These are phyloP conservation scores for Metschnikowia proteae DNA, from an alignment of 805 yeast genomes.

Conservation along the genomic window DNA sequence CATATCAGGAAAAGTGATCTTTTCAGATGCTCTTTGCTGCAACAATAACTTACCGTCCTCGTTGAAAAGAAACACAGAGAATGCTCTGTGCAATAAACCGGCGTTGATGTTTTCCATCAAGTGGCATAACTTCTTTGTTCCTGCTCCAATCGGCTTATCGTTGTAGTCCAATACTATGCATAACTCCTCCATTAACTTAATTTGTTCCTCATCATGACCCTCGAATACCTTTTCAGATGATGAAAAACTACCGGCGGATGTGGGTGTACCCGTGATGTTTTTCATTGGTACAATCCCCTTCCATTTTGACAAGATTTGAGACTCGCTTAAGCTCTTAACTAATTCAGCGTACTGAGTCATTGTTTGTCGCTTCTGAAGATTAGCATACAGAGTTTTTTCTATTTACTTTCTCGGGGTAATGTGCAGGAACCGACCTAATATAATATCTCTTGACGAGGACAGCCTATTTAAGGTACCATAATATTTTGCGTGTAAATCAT, in stretches of 20 bases:
- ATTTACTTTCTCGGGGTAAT: background rate
- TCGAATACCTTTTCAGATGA: conserved; percentile 47
- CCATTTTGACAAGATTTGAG: conserved; percentile 54
- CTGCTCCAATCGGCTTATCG: conserved; percentile 88
- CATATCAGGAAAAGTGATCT: conserved; percentile 92
- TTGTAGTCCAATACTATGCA: conserved; percentile 90
- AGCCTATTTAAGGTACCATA: too few relatives aligned
- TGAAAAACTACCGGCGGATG: conserved; percentile 24
- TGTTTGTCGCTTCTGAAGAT: background rate
- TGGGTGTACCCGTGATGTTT: conserved; percentile 55
- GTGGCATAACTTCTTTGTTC: conserved; percentile 87
- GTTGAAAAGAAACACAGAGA: conserved; percentile 90
- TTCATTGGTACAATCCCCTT: conserved; percentile 65
- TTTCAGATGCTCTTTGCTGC: conserved; percentile 95
- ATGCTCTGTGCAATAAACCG: conserved; percentile 92
- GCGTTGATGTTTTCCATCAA: conserved; percentile 79
- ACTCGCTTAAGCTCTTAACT: conserved; percentile 48
- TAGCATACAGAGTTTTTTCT: background rate
- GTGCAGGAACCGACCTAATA: background rate
- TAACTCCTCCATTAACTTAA: conserved; percentile 90
- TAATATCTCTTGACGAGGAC: too few relatives aligned
- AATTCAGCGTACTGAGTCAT: conserved; percentile 42
- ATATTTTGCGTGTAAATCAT: too few relatives aligned
- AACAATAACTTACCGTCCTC: conserved; percentile 69
- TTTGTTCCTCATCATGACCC: conserved; percentile 93